Evolutionary conservation across 106 monocot species (phyloP).

Genomic region (Apostasia shenzhenica): DNA sequence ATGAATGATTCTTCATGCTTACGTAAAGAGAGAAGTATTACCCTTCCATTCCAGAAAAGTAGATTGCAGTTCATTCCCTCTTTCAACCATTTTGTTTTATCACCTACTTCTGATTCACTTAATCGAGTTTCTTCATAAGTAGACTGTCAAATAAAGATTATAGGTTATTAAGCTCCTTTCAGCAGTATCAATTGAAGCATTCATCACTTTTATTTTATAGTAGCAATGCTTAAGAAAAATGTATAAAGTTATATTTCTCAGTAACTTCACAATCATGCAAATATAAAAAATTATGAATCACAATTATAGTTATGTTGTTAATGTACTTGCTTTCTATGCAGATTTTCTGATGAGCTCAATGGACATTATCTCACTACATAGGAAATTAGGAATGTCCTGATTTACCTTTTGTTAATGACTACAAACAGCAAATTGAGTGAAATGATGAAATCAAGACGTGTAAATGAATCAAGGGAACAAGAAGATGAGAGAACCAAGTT

Average conservation of each 20-base stretch:
- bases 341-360: too few species aligned
- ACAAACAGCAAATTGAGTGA: too few species aligned
- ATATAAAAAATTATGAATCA: background rate
- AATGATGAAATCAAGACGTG: too few species aligned
- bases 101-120: constrained; percentile 69
- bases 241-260: too few species aligned
- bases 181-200: background rate
- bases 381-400: too few species aligned
- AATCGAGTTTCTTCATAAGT: constrained; percentile 82
- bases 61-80: constrained; percentile 88
- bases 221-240: too few species aligned
- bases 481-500: too few species aligned
- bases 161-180: background rate
- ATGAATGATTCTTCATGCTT: background rate
- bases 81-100: constrained; percentile 82
- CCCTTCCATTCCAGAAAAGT: constrained; percentile 91
- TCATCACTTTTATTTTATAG: background rate
- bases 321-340: too few species aligned
- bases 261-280: background rate
- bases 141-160: constrained; percentile 23
- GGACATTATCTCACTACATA: too few species aligned
- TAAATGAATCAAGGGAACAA: too few species aligned
- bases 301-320: too few species aligned
- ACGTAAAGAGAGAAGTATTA: constrained; percentile 17
- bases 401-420: too few species aligned